A percentile compares a stretch with the other conserved stretches of the same genome.
These are phyloP conservation scores for Malus hybrid DNA, from an alignment of 331 rosid species.

Conservation along the genomic window DNA sequence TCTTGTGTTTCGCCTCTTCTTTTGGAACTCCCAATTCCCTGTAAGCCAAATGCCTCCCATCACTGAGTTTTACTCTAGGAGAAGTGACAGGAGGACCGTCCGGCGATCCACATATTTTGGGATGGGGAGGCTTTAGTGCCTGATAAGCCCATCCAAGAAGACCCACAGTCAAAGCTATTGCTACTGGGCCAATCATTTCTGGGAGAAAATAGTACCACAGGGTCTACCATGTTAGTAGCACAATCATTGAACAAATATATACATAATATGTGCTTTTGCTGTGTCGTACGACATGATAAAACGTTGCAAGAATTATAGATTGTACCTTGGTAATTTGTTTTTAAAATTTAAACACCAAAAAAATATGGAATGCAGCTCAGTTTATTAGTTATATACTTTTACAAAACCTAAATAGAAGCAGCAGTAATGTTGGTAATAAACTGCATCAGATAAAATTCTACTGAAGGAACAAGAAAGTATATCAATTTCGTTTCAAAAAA, in stretches of 20 bases:
- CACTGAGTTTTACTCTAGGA: constrained; percentile 54
- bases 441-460: background rate
- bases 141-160: constrained; percentile 44
- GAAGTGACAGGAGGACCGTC: constrained; percentile 61
- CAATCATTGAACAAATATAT: background rate
- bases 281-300: background rate
- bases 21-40: constrained; percentile 57
- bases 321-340: no score
- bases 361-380: background rate
- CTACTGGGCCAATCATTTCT: constrained; percentile 52
- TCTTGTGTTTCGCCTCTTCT: constrained; percentile 58
- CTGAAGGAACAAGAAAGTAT: background rate
- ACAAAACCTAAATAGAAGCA: background rate
- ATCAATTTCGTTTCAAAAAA: no score
- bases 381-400: background rate
- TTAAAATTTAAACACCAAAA: no score
- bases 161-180: constrained; percentile 43
- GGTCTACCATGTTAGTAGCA: background rate
- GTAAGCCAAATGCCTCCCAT: constrained; percentile 79
- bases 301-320: background rate
- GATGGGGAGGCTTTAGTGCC: constrained; percentile 53
- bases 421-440: no score
- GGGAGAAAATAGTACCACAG: background rate
- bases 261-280: background rate
- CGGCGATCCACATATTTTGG: constrained; percentile 53